phyloP scores from a whole-genome alignment of 768 basidiomycete species.

The Tylopilus sp. region DNA sequence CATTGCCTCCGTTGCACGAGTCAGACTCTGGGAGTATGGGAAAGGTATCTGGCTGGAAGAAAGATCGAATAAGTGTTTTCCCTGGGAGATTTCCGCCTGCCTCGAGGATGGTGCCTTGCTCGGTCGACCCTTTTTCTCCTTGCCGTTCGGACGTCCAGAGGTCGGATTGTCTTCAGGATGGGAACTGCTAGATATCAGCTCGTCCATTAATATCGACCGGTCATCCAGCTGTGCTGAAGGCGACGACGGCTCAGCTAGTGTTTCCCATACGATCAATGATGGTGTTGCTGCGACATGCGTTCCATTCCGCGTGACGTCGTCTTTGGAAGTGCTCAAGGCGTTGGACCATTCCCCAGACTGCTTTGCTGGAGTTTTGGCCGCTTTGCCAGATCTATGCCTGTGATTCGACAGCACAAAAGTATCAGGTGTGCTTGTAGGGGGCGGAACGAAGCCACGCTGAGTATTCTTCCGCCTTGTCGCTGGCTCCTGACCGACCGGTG shows the following conservation, averaged over 20 bases:
- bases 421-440: constrained; percentile 8
- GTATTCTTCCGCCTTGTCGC: constrained; percentile 20
- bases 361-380: constrained; percentile 14
- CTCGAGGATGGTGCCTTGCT: background rate
- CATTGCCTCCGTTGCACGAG: constrained; percentile 1
- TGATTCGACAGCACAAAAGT: constrained; percentile 1
- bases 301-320: background rate
- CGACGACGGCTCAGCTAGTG: constrained; percentile 24
- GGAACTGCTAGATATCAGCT: constrained; percentile 35
- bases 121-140: constrained; percentile 10
- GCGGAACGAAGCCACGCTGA: constrained; percentile 6
- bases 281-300: constrained; percentile 3
- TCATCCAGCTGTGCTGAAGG: constrained; percentile 33
- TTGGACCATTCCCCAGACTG: background rate
- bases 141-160: background rate
- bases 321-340: background rate
- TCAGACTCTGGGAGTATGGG: constrained; percentile 48
- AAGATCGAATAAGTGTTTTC: constrained; percentile 44
- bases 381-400: constrained; percentile 3
- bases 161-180: background rate
- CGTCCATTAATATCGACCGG: constrained; percentile 21
- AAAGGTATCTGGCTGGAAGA: constrained; percentile 52
- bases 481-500: constrained; percentile 23
- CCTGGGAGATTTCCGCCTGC: background rate
- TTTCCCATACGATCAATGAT: constrained; percentile 28